Conservation (phyloP, 352 stramenopile genomes). For the Globisporangium takayamanum region DNA sequence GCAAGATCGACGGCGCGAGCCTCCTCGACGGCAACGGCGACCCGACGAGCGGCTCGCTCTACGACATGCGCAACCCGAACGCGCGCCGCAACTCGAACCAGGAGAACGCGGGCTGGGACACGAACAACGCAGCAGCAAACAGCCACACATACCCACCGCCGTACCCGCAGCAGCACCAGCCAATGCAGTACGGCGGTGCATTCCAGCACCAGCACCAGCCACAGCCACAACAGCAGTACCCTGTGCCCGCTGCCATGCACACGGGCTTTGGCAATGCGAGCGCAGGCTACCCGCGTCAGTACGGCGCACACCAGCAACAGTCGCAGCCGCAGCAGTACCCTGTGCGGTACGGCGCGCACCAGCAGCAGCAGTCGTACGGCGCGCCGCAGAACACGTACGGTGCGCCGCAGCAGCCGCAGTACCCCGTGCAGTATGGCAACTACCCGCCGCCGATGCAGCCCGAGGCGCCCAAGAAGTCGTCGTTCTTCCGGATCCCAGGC, state of each 20-base stretch:
- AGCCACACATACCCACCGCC: slow-evolving; percentile 46
- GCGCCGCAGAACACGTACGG: slow-evolving; percentile 19
- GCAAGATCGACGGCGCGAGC: slow-evolving; percentile 76
- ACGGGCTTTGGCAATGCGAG: slow-evolving; percentile 20
- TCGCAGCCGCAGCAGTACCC: slow-evolving; percentile 12
- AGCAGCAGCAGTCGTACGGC: slow-evolving; percentile 21
- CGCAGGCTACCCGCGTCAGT: slow-evolving; percentile 39
- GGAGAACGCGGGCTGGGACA: slow-evolving; percentile 28
- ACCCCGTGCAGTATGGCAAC: slow-evolving; percentile 47
- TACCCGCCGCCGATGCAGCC: slow-evolving; percentile 47
- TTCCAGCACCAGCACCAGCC: slow-evolving; percentile 12
- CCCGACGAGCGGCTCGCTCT: slow-evolving; percentile 62
- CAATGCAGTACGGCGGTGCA: slow-evolving; percentile 17
- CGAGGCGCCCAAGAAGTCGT: slow-evolving; percentile 55
- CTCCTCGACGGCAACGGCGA: slow-evolving; percentile 80
- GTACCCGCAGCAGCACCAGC: slow-evolving; percentile 35
- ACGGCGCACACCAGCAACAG: slow-evolving; percentile 31
- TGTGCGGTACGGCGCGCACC: slow-evolving; percentile 12
- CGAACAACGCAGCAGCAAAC: slow-evolving; percentile 11
- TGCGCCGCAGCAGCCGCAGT: slow-evolving; percentile 35
- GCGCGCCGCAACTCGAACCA: slow-evolving; percentile 54
- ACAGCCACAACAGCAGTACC: slow-evolving; percentile 5
- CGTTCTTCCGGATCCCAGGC: slow-evolving; percentile 60
- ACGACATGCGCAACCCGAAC: slow-evolving; percentile 35
- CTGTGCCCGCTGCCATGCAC: slow-evolving; percentile 15